These are phyloP conservation scores for Cercospora beticola DNA, from an alignment of 2,329 filamentous ascomycete genomes.

Conservation along the genomic window DNA sequence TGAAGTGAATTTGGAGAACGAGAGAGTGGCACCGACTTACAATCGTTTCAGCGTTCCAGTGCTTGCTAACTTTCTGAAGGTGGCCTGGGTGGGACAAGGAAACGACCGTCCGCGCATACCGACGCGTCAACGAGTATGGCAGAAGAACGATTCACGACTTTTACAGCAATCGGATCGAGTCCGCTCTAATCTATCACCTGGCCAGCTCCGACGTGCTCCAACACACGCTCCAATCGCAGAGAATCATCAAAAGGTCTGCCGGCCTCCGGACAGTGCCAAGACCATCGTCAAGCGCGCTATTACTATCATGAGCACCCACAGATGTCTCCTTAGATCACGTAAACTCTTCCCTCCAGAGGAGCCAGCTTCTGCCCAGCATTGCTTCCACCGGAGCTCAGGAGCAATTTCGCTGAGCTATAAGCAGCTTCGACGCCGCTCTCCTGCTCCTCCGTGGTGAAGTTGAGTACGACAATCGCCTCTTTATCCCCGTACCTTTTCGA, in stretches of 20 bases:
- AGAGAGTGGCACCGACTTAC: not conserved
- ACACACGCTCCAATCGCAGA: not conserved
- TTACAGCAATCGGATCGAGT: too few relatives aligned
- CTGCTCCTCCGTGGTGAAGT: constrained; percentile 44
- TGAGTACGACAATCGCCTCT: constrained; percentile 29
- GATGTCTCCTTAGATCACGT: not conserved
- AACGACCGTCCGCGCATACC: not conserved
- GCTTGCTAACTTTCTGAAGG: not conserved
- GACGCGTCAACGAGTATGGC: too few relatives aligned
- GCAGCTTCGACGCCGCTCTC: not conserved
- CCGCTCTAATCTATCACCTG: not conserved
- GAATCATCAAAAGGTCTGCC: not conserved
- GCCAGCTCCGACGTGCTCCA: not conserved
- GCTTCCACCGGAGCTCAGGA: not conserved
- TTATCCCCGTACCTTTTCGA: not conserved
- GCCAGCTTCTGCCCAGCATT: not conserved
- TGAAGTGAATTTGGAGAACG: not conserved
- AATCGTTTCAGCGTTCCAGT: not conserved
- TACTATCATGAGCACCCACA: not conserved
- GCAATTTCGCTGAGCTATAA: not conserved
- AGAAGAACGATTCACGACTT: too few relatives aligned
- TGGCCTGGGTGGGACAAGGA: not conserved
- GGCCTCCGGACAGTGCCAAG: not conserved
- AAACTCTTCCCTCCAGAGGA: not conserved
- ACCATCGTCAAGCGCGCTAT: not conserved